Evolutionary conservation across 306 rosid genomes (phyloP).

Genomic region (Sicyos edulis): DNA sequence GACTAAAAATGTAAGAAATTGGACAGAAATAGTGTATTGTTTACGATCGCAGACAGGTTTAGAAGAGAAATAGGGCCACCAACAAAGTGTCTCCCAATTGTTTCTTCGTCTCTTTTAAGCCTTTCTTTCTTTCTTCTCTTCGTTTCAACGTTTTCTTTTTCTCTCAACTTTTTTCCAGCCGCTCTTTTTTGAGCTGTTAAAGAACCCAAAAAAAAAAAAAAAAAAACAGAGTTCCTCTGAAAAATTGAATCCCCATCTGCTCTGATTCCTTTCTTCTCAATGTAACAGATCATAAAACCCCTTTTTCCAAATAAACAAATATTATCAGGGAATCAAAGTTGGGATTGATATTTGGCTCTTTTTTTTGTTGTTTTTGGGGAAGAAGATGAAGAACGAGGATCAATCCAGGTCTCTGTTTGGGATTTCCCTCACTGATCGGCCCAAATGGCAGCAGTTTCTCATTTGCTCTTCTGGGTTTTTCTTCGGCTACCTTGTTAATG

Average conservation of each 20-base stretch:
- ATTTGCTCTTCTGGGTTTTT: constrained; percentile 57
- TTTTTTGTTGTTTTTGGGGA: background rate
- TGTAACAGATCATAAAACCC: background rate
- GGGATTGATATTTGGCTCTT: background rate
- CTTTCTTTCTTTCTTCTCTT: background rate
- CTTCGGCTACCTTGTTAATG: constrained; percentile 60
- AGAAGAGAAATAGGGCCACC: constrained; percentile 6
- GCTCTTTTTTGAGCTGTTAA: background rate
- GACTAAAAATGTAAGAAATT: too few species aligned
- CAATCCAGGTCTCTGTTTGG: constrained; percentile 45
- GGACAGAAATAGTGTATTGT: background rate
- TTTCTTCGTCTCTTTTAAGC: constrained; percentile 14
- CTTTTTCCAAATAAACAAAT: background rate
- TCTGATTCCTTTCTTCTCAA: constrained; percentile 15
- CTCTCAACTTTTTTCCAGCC: background rate
- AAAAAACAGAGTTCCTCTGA: background rate
- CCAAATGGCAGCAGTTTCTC: constrained; percentile 46
- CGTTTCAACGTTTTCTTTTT: background rate
- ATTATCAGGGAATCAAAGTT: background rate
- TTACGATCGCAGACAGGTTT: background rate
- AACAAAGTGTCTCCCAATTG: constrained; percentile 6
- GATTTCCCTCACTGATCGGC: constrained; percentile 44
- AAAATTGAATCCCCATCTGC: background rate
- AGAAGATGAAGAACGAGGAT: constrained; percentile 43
- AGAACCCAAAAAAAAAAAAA: background rate